Conservation (phyloP, 108 stramenopile genomes). For the Conticribra weissflogii region DNA sequence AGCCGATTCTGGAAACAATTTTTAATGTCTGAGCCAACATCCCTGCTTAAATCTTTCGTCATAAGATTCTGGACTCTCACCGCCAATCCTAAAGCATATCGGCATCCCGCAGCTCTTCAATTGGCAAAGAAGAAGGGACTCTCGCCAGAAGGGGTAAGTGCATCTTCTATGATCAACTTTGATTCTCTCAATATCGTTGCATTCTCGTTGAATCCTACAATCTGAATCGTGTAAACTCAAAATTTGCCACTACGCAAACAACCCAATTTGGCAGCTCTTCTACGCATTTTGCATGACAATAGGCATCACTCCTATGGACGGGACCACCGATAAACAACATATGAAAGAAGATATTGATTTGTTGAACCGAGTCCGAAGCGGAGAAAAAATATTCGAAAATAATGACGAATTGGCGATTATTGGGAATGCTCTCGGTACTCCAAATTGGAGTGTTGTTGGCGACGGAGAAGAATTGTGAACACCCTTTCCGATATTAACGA, state of each 20-base stretch:
- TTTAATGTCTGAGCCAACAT: background rate
- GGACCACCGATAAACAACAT: constrained; percentile 40
- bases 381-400: constrained; percentile 35
- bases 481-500: too few species aligned
- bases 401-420: constrained; percentile 28
- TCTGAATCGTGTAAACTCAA: too few species aligned
- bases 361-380: constrained; percentile 38
- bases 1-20: too few species aligned
- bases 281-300: constrained; percentile 56
- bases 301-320: constrained; percentile 50
- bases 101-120: constrained; percentile 33
- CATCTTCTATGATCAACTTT: background rate
- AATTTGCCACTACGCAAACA: too few species aligned
- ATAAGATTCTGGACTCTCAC: constrained; percentile 68
- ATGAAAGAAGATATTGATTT: constrained; percentile 49
- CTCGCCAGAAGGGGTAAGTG: constrained; percentile 45
- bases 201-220: too few species aligned
- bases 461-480: constrained; percentile 18
- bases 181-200: background rate
- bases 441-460: constrained; percentile 16
- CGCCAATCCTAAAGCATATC: constrained; percentile 52
- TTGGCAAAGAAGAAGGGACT: constrained; percentile 34
- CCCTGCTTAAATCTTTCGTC: background rate
- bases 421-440: constrained; percentile 35
- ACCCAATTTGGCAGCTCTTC: constrained; percentile 32